Evolutionary conservation across 495 filamentous ascomycete species (phyloP), one percentile per base, ranked within the genome.

Genomic region (Aspergillus saccharolyticus): DNA sequence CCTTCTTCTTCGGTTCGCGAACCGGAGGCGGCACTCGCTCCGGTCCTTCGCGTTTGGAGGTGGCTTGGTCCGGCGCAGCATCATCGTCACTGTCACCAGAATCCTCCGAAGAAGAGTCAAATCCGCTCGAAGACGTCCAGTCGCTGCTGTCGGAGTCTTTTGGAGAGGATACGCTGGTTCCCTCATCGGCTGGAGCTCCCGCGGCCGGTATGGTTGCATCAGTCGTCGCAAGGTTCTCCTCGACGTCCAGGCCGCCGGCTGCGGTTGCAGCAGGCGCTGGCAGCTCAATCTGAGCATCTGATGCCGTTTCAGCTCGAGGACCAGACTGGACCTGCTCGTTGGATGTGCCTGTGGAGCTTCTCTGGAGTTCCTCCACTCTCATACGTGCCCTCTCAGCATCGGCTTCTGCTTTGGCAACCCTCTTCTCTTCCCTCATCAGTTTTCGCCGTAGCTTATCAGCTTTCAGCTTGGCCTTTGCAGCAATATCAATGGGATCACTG

Each of bases 371-470:
- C 39, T 73, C 72, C 2, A 71, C 63, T 51, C 66, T 71, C 14
- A 74, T 62, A 30, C 74, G 74, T 52, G 72, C 72, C 20, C 70
- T 70, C 42, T 76, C 74, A 7, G 76, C 73, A 58, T 74, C 71
- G 0, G 75, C 77, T 56, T 80, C 76, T 16, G 79, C 78, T 63
- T 76, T 74, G 19, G 72, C 74, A 50, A 76, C 68, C 39, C 74
- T 73, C 62, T 70, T 77, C 60, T 81, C 72, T 53, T 79, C 78
- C 24, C 72, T 74, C 52, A 73, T 60, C 15, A 82, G 69, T 44
- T 74, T 75, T 24, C 70, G 74, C 15, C 73, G 70, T 46, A 82
- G 64, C 58, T 78, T 80, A 42, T 80, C 79, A 1, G 77, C 76
- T 61, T 78, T 80, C 46, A 67, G 70, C 61, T 78, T 77, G 12